Evolutionary conservation across 2,329 filamentous ascomycete species (phyloP).

Genomic region (Sclerotinia glacialis): DNA sequence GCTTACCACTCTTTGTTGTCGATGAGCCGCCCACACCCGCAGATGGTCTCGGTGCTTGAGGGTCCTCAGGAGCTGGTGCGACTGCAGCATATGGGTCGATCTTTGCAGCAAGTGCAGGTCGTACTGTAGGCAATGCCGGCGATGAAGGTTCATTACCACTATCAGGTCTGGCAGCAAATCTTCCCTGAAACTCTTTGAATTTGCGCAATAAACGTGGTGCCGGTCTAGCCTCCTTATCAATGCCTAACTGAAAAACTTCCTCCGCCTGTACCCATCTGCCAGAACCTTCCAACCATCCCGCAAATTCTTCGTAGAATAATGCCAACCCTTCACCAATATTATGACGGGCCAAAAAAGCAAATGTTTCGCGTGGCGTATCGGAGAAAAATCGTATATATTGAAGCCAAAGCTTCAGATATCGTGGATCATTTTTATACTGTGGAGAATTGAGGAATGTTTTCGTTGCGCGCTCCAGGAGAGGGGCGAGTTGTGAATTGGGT

Average conservation of each 20-base stretch:
- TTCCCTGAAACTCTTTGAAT: conserved; percentile 85
- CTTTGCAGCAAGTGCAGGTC: conserved; percentile 82
- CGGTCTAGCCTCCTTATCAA: conserved; percentile 84
- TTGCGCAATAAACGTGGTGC: conserved; percentile 79
- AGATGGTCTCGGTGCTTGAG: conserved; percentile 60
- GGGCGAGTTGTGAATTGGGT: conserved; percentile 82
- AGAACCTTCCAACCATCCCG: conserved; percentile 82
- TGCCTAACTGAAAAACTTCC: conserved; percentile 86
- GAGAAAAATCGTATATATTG: conserved; percentile 92
- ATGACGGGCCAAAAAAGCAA: conserved; percentile 86
- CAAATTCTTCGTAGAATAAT: conserved; percentile 95
- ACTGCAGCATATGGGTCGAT: conserved; percentile 72
- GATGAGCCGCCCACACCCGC: conserved; percentile 47
- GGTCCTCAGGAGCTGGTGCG: conserved; percentile 48
- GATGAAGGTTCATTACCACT: conserved; percentile 69
- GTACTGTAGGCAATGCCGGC: conserved; percentile 78
- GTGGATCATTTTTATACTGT: conserved; percentile 92
- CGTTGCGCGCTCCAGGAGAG: conserved; percentile 87
- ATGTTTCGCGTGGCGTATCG: conserved; percentile 89
- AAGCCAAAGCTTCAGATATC: conserved; percentile 91
- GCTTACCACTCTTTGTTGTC: conserved; percentile 56
- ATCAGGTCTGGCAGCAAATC: conserved; percentile 66
- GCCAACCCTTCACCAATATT: conserved; percentile 82
- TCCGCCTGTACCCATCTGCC: conserved; percentile 87
- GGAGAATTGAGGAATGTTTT: conserved; percentile 80